Evolutionary conservation across 371 early-diverging fungal species (phyloP).

Genomic region (Lichtheimia ornata): DNA sequence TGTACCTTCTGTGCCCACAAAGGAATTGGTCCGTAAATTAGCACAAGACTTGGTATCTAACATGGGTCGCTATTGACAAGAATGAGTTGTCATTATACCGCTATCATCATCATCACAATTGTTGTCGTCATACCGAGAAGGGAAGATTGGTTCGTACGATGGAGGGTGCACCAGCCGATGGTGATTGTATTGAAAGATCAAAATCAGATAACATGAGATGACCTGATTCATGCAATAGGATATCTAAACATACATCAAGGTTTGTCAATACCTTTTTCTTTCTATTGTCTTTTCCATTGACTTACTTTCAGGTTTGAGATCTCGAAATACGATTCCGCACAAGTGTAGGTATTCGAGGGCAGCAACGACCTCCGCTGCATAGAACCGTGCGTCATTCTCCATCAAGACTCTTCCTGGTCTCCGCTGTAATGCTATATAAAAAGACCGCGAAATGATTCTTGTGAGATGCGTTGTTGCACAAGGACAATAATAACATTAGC

Average conservation of each 20-base stretch:
- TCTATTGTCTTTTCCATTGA: not conserved
- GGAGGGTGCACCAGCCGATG: conserved; percentile 70
- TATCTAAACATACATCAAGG: conserved; percentile 57
- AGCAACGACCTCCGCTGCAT: conserved; percentile 93
- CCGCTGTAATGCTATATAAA: conserved; percentile 62
- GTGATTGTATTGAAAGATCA: conserved; percentile 89
- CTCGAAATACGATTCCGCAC: conserved; percentile 93
- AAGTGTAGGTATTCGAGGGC: conserved; percentile 94
- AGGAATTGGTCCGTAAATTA: conserved; percentile 89
- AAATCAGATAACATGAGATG: conserved; percentile 97
- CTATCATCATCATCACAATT: not conserved
- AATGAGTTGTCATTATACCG: not conserved
- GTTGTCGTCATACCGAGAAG: conserved; percentile 30
- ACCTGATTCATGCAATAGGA: conserved; percentile 88
- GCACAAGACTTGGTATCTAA: conserved; percentile 87
- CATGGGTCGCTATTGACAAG: conserved; percentile 52
- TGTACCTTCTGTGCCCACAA: conserved; percentile 92
- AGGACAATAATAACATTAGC: not conserved
- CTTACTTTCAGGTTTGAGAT: conserved; percentile 97
- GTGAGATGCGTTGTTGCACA: not conserved
- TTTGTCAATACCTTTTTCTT: not conserved
- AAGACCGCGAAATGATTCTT: too few species aligned
- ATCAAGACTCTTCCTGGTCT: conserved; percentile 74
- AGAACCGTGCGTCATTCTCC: conserved; percentile 90
- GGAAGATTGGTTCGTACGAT: conserved; percentile 70